Evolutionary conservation across 2,329 filamentous ascomycete species (phyloP).

Genomic region (Calonectria henricotiae): DNA sequence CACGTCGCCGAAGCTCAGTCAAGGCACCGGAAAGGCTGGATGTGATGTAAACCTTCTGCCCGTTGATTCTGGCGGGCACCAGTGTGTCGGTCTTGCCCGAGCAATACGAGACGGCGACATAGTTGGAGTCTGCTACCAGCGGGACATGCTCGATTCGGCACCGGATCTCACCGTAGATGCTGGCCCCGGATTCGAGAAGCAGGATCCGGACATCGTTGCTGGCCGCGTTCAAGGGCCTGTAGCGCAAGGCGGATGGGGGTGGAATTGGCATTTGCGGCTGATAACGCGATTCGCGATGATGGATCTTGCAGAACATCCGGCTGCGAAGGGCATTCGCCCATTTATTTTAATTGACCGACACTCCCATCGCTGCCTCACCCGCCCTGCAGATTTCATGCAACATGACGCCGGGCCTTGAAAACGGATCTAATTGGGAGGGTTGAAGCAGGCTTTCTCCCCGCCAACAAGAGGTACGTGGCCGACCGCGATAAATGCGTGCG

Average conservation of each 20-base stretch:
- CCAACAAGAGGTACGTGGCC: background rate
- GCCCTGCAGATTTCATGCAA: background rate
- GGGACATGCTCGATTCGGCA: conserved; percentile 24
- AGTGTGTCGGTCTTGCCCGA: background rate
- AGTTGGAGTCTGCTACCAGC: conserved; percentile 13
- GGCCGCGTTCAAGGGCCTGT: conserved; percentile 13
- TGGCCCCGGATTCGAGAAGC: conserved; percentile 6
- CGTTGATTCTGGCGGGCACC: conserved; percentile 1
- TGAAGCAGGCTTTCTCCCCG: background rate
- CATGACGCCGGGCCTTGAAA: background rate
- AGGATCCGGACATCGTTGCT: conserved; percentile 6
- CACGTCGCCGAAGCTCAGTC: conserved; percentile 4
- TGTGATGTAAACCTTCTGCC: background rate
- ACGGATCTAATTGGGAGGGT: background rate
- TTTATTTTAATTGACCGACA: background rate
- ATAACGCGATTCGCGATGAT: background rate
- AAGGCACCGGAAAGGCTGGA: background rate
- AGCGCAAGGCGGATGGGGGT: background rate
- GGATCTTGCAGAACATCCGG: background rate
- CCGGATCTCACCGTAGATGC: conserved; percentile 7
- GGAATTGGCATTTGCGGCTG: conserved; percentile 2
- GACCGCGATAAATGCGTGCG: background rate
- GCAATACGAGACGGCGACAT: conserved; percentile 21
- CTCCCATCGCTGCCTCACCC: background rate
- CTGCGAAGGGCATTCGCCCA: background rate